Evolutionary conservation across 352 stramenopile genomes (phyloP).

Genomic region (Lagenidium sp.): DNA sequence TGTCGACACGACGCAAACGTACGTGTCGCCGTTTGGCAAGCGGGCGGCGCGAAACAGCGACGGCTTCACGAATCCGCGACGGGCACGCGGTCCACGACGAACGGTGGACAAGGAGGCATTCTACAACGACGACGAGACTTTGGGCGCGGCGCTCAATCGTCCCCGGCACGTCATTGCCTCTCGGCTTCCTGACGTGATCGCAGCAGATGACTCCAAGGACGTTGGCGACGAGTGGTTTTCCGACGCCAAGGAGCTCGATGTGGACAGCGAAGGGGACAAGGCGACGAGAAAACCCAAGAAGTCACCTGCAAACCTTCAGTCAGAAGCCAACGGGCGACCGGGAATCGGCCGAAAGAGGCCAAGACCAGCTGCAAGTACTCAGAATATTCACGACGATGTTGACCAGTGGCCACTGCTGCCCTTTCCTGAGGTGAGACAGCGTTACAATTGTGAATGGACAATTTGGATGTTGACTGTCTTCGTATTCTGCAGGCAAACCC

Average conservation of each 20-base stretch:
- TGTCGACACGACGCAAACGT: background rate
- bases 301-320: no score
- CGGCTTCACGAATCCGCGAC: constrained; percentile 7
- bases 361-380: background rate
- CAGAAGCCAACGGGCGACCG: no score
- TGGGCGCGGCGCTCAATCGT: constrained; percentile 9
- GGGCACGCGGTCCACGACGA: background rate
- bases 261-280: background rate
- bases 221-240: constrained; percentile 55
- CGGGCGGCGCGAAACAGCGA: background rate
- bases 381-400: background rate
- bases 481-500: constrained; percentile 1
- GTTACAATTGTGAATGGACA: background rate
- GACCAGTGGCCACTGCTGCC: background rate
- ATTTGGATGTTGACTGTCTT: background rate
- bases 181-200: constrained; percentile 4
- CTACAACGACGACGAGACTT: constrained; percentile 25
- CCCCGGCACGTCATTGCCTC: constrained; percentile 37
- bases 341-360: background rate
- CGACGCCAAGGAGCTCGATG: constrained; percentile 34
- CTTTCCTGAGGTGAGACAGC: background rate
- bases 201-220: constrained; percentile 10
- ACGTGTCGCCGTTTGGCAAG: background rate
- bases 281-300: background rate
- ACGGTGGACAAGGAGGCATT: constrained; percentile 20